Evolutionary conservation across 2,329 filamentous ascomycete genomes (phyloP).

Genomic region (Trichoderma asperellum): DNA sequence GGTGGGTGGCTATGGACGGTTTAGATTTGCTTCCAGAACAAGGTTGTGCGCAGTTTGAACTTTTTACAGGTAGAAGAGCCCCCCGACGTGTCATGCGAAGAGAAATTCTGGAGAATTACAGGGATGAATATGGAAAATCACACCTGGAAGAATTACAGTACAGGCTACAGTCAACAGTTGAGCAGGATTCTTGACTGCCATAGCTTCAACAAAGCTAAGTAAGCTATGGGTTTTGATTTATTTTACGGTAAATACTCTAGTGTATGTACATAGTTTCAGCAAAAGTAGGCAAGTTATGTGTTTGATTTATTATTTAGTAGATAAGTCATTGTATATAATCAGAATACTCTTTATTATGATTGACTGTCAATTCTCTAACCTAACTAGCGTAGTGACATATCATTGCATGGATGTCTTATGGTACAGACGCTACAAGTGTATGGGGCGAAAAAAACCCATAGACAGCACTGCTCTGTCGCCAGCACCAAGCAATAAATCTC

Average conservation of each 20-base stretch:
- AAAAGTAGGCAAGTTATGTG: not conserved
- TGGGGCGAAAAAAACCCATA: no score
- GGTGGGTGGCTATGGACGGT: conserved; percentile 23
- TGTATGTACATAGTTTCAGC: not conserved
- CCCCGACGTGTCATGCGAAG: conserved; percentile 22
- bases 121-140: conserved; percentile 17
- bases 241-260: not conserved
- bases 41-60: conserved; percentile 20
- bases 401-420: not conserved
- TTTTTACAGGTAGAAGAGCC: conserved; percentile 20
- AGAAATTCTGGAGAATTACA: conserved; percentile 25
- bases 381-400: not conserved
- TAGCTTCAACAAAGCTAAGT: not conserved
- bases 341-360: not conserved
- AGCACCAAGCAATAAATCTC: not conserved
- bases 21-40: conserved; percentile 20
- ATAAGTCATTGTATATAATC: not conserved
- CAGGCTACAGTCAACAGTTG: conserved; percentile 22
- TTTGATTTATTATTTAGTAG: not conserved
- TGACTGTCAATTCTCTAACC: not conserved
- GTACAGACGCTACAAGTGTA: no score
- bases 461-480: not conserved
- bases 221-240: not conserved
- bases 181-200: conserved; percentile 1
- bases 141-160: conserved; percentile 18